A percentile compares a stretch with the other conserved stretches of the same genome.
Conservation (phyloP, 1,139 yeast species). For the Petasospora rhodanensis region DNA sequence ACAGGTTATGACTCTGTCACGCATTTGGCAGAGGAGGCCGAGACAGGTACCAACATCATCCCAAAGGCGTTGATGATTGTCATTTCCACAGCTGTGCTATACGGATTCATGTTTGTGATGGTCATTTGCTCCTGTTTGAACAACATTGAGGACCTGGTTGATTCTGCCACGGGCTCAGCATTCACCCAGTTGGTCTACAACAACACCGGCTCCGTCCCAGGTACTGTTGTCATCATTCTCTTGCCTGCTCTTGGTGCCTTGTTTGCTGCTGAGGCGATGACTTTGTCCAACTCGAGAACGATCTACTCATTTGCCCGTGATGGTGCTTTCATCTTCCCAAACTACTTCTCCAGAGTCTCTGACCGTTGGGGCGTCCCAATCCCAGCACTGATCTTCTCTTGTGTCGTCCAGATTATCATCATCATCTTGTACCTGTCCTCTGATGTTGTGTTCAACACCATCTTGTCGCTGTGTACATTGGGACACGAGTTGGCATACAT, state of each 20-base stretch:
- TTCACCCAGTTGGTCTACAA: slow-evolving; percentile 61
- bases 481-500: slow-evolving; percentile 56
- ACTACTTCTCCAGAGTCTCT: slow-evolving; percentile 45
- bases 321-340: slow-evolving; percentile 42
- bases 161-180: slow-evolving; percentile 44
- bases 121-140: slow-evolving; percentile 48
- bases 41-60: slow-evolving; percentile 41
- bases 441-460: slow-evolving; percentile 51
- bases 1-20: slow-evolving; percentile 56
- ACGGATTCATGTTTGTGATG: slow-evolving; percentile 54
- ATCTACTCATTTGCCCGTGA: slow-evolving; percentile 47
- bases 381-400: slow-evolving; percentile 51
- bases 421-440: slow-evolving; percentile 55
- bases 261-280: slow-evolving; percentile 53
- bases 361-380: slow-evolving; percentile 48
- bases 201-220: slow-evolving; percentile 60
- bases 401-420: slow-evolving; percentile 38
- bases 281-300: slow-evolving; percentile 43
- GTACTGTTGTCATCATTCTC: slow-evolving; percentile 53
- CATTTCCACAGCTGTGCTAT: slow-evolving; percentile 47
- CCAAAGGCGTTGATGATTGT: slow-evolving; percentile 58
- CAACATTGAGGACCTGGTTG: slow-evolving; percentile 37
- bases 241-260: slow-evolving; percentile 53
- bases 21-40: slow-evolving; percentile 71
- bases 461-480: slow-evolving; percentile 49